Conservation (phyloP, 106 monocot species). For the Dendrobium officinale region DNA sequence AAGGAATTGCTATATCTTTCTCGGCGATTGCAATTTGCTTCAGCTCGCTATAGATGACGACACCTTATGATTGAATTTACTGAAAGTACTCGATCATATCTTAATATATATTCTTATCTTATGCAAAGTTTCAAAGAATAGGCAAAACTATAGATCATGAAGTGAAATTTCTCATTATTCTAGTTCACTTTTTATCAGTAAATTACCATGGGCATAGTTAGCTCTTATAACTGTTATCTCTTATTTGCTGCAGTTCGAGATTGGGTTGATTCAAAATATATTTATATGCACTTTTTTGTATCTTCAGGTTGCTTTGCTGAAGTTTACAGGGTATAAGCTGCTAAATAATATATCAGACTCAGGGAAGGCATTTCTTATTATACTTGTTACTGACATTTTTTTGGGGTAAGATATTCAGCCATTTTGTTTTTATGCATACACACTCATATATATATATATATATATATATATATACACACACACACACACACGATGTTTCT, state of each 20-base stretch:
- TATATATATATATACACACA: too few relatives aligned
- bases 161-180: not conserved
- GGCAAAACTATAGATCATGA: not conserved
- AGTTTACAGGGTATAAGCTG: slow-evolving; percentile 94
- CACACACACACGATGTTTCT: too few relatives aligned
- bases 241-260: not conserved
- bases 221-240: not conserved
- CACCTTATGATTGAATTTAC: not conserved
- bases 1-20: too few relatives aligned
- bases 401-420: slow-evolving; percentile 60
- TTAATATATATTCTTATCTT: not conserved
- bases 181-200: not conserved
- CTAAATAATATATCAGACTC: slow-evolving; percentile 89
- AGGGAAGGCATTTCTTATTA: slow-evolving; percentile 84
- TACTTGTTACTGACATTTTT: slow-evolving; percentile 86
- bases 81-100: not conserved
- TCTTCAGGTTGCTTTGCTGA: slow-evolving; percentile 87
- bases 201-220: not conserved
- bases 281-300: slow-evolving; percentile 1
- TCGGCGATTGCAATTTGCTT: not conserved
- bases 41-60: not conserved
- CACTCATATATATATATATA: too few relatives aligned
- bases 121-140: not conserved
- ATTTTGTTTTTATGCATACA: not conserved
- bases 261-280: not conserved